Conservation (phyloP, 192 early-diverging fungal genomes). For the Linnemannia hyalina region DNA sequence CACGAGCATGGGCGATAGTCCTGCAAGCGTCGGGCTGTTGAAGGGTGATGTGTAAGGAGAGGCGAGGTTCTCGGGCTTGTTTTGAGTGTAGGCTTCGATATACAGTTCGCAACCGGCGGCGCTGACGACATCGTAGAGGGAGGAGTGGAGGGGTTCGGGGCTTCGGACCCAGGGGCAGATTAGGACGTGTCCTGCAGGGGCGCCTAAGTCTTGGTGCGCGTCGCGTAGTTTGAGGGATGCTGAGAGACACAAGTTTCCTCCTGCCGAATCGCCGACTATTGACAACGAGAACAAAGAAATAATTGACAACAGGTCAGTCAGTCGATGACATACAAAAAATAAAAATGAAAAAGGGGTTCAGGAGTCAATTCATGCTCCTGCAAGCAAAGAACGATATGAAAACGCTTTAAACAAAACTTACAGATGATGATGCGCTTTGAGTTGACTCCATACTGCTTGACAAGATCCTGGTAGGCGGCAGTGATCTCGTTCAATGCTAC, state of each 20-base stretch:
- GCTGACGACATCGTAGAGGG: slow-evolving; percentile 35
- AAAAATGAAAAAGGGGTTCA: not conserved
- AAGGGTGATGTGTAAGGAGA: slow-evolving; percentile 21
- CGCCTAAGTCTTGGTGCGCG: slow-evolving; percentile 8
- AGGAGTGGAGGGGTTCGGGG: slow-evolving; percentile 13
- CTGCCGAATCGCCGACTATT: slow-evolving; percentile 40
- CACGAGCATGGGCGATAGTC: slow-evolving; percentile 26
- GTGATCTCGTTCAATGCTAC: slow-evolving; percentile 34
- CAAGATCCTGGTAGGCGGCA: slow-evolving; percentile 26
- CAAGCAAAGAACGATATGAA: not conserved
- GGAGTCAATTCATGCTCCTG: too few relatives aligned
- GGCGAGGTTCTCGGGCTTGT: not conserved
- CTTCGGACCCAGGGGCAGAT: slow-evolving; percentile 37
- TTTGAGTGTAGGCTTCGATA: slow-evolving; percentile 24
- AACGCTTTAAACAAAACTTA: not conserved
- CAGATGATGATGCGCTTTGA: slow-evolving; percentile 28
- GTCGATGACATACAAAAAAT: not conserved
- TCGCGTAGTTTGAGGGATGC: slow-evolving; percentile 29
- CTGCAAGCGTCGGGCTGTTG: slow-evolving; percentile 2
- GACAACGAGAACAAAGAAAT: not conserved
- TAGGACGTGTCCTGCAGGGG: slow-evolving; percentile 23
- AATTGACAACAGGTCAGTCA: not conserved
- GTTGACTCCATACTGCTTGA: slow-evolving; percentile 17
- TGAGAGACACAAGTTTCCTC: slow-evolving; percentile 32
- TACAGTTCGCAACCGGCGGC: slow-evolving; percentile 24